These are phyloP conservation scores for Saccharomycopsis hybrid DNA, from an alignment of 1,139 yeast species.

Conservation along the genomic window DNA sequence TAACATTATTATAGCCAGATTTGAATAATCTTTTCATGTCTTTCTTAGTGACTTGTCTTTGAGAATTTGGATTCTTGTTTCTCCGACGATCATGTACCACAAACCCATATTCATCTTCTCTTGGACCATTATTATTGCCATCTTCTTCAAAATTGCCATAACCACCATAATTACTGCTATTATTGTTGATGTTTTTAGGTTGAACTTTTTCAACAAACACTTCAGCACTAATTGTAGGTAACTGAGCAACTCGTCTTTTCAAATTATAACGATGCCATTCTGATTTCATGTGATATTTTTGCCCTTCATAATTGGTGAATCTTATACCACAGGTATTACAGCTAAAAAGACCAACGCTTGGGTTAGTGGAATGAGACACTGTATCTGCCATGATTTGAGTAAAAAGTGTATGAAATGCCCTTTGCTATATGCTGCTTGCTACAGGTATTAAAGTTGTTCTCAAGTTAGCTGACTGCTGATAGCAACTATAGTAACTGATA, in stretches of 20 bases:
- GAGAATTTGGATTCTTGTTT: not conserved
- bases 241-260: conserved; percentile 82
- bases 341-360: conserved; percentile 32
- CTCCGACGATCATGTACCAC: conserved; percentile 9
- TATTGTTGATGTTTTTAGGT: not conserved
- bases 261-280: conserved; percentile 94
- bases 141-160: conserved; percentile 36
- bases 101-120: conserved; percentile 38
- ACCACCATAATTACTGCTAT: not conserved
- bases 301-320: conserved; percentile 72
- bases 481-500: no score
- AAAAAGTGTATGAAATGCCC: no score
- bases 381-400: no score
- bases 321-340: conserved; percentile 80
- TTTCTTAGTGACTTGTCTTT: conserved; percentile 23
- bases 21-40: conserved; percentile 30
- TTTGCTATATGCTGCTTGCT: no score
- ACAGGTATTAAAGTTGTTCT: no score
- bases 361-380: not conserved
- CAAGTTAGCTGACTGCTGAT: no score
- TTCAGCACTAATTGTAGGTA: conserved; percentile 75
- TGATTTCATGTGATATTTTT: conserved; percentile 85
- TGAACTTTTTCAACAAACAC: conserved; percentile 70
- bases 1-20: not conserved
- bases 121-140: conserved; percentile 34